Evolutionary conservation across 768 basidiomycete species (phyloP), one percentile per base, ranked within the genome.

Genomic region (Plicaturopsis crispa): DNA sequence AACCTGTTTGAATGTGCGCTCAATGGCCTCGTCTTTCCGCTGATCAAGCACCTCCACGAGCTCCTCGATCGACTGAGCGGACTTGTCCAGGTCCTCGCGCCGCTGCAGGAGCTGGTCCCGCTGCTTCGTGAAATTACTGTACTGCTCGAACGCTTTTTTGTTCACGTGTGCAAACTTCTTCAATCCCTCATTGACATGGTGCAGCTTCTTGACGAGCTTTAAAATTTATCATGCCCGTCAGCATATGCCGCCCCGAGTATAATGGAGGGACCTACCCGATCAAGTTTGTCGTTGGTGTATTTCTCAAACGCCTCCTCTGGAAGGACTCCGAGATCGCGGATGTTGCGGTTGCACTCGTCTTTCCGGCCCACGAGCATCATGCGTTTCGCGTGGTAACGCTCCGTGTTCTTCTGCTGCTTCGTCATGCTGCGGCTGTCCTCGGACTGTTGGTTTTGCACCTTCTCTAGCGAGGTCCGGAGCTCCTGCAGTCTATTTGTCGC

Each of bases 121-220:
- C 57, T 98, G 94, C 55, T 94, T 97, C 6, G 93, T 96, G 59
- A 98, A 98, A 55, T 90, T 93, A 57, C 77, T 88, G 66, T 96
- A 98, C 57, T 98, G 94, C 57, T 99, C 96, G 54, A 94, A 94
- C 1, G 94, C 96, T 54, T 98, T 97, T 71, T 99, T 99, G 70
- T 99, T 99, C 45, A 98, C 94, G 54, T 97, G 92, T 0, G 91
- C 88, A 52, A 93, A 99, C 58, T 92, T 94, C 59, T 96, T 94
- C 49, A 99, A 66, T 19, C 79, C 76, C 53, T 98, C 93, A 53
- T 97, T 96, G 44, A 92, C 82, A 11, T 73, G 69, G 48, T 94
- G 92, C n/a, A 99, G 70, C 47, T 85, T 85, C 63, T 91, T 94
- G 51, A 93, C 78, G 32, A 99, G 71, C 94, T 99, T 50, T 14